phyloP scores from a whole-genome alignment of 2,329 filamentous ascomycete species.

The Exophiala lecanii-corni region DNA sequence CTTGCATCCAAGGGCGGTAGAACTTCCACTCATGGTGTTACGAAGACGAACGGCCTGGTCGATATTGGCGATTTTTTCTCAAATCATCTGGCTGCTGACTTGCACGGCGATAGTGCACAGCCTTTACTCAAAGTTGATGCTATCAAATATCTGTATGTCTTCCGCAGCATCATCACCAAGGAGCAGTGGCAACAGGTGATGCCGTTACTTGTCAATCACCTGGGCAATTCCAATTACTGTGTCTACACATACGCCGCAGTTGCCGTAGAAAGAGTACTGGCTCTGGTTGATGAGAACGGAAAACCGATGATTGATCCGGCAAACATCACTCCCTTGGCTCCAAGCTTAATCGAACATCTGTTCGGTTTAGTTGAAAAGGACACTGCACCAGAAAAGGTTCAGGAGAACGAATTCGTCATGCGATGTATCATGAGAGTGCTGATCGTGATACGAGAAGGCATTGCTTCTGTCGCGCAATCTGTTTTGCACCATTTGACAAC shows the following conservation, averaged over 20 bases:
- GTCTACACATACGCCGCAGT: slow-evolving; percentile 98
- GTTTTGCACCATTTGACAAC: slow-evolving; percentile 79
- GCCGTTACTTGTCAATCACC: slow-evolving; percentile 82
- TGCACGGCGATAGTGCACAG: slow-evolving; percentile 67
- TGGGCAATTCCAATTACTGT: slow-evolving; percentile 87
- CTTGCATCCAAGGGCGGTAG: slow-evolving; percentile 88
- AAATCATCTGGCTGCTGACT: slow-evolving; percentile 82
- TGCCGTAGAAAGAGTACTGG: slow-evolving; percentile 88
- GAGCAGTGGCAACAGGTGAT: slow-evolving; percentile 90
- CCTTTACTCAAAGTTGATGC: slow-evolving; percentile 94
- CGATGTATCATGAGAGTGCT: slow-evolving; percentile 96
- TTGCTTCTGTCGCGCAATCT: slow-evolving; percentile 67
- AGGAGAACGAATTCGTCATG: slow-evolving; percentile 99
- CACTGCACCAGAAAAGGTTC: slow-evolving; percentile 79
- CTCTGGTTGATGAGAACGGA: slow-evolving; percentile 67
- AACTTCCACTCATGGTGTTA: slow-evolving; percentile 83
- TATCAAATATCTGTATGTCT: slow-evolving; percentile 96
- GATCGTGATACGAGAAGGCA: slow-evolving; percentile 83
- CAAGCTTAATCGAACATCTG: slow-evolving; percentile 81
- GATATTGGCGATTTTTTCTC: slow-evolving; percentile 95
- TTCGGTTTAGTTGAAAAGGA: slow-evolving; percentile 89
- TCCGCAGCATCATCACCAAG: slow-evolving; percentile 88
- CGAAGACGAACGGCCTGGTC: slow-evolving; percentile 79
- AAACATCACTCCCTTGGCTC: slow-evolving; percentile 75
- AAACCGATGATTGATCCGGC: slow-evolving; percentile 73